Conservation (phyloP, 305 asterid species). For the Fraxinus xanthoxyloides region DNA sequence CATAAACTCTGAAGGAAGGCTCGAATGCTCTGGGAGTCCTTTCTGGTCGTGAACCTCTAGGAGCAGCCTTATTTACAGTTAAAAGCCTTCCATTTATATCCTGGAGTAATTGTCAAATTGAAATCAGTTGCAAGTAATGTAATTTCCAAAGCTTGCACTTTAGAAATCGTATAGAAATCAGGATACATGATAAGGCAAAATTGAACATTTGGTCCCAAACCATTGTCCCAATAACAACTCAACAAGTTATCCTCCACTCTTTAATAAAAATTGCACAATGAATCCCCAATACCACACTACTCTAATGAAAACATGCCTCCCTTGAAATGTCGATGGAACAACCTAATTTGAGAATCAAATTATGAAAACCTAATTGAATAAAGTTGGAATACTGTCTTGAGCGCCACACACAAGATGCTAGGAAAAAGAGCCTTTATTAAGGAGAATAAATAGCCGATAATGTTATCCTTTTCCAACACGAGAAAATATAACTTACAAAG, state of each 20-base stretch:
- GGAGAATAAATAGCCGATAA: not conserved
- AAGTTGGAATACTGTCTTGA: not conserved
- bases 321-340: not conserved
- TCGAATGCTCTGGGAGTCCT: slow-evolving; percentile 51
- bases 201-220: slow-evolving; percentile 26
- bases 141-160: not conserved
- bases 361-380: not conserved
- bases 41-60: slow-evolving; percentile 73
- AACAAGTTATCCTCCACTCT: not conserved
- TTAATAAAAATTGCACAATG: not conserved
- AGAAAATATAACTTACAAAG: not conserved
- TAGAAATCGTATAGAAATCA: not conserved
- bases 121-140: slow-evolving; percentile 16
- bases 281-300: not conserved
- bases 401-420: not conserved
- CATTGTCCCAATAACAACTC: not conserved
- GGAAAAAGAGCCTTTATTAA: not conserved
- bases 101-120: slow-evolving; percentile 32
- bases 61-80: slow-evolving; percentile 91
- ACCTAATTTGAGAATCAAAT: not conserved
- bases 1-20: slow-evolving; percentile 72
- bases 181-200: not conserved
- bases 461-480: not conserved
- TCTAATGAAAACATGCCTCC: not conserved
- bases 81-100: slow-evolving; percentile 70